Evolutionary conservation across 2,329 filamentous ascomycete species (phyloP).

Genomic region (Leptographium radiaticola): DNA sequence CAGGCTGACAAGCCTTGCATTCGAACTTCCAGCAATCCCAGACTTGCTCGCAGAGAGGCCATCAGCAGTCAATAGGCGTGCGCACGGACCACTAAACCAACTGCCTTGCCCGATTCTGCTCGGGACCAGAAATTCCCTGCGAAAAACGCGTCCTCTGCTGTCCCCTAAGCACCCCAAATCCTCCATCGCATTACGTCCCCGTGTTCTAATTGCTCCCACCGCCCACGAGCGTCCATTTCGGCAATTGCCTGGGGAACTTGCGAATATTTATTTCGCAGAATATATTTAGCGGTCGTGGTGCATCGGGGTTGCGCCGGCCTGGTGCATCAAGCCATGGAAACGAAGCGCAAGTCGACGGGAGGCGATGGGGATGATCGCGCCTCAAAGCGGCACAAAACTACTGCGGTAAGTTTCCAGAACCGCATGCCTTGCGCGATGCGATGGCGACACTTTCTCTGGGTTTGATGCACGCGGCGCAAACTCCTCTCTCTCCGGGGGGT

Average conservation of each 20-base stretch:
- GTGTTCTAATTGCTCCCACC: not conserved
- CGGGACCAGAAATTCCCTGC: not conserved
- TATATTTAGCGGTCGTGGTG: not conserved
- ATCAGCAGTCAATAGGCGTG: no score
- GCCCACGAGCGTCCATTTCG: not conserved
- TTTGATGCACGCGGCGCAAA: not conserved
- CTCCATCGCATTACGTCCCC: slow-evolving; percentile 1
- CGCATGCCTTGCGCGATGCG: not conserved
- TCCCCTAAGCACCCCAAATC: not conserved
- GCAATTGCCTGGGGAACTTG: not conserved
- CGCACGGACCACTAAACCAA: not conserved
- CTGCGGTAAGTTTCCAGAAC: slow-evolving; percentile 23
- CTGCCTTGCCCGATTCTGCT: not conserved
- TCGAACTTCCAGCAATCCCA: no score
- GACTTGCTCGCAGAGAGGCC: no score
- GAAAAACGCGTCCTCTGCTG: slow-evolving; percentile 3
- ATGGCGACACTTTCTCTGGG: not conserved
- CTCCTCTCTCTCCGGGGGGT: not conserved
- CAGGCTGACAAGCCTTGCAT: no score
- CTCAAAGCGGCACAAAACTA: slow-evolving; percentile 40
- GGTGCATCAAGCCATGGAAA: slow-evolving; percentile 8
- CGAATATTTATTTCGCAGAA: not conserved
- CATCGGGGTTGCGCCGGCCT: not conserved
- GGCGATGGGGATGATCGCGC: slow-evolving; percentile 38
- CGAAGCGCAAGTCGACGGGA: slow-evolving; percentile 13